A percentile compares a stretch with the other conserved stretches of the same genome.
phyloP scores from a whole-genome alignment of 257 asterid species.

The Solanum okadae region DNA sequence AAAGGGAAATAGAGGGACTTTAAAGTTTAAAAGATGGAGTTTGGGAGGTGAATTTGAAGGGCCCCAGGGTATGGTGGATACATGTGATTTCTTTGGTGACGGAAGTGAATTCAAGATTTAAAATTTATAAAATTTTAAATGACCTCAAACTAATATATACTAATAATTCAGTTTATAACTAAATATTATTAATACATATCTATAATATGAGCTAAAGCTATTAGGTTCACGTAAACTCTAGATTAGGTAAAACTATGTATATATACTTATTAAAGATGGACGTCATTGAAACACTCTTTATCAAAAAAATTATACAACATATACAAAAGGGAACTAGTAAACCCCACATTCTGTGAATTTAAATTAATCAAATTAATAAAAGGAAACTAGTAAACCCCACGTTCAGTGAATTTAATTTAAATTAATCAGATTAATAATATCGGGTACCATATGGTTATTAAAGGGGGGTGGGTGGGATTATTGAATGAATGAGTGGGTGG shows the following conservation, averaged over 20 bases:
- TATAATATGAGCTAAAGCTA: not conserved
- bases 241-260: not conserved
- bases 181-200: not conserved
- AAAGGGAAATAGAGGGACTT: not conserved
- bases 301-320: not conserved
- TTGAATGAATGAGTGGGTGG: slow-evolving; percentile 22
- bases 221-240: not conserved
- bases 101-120: not conserved
- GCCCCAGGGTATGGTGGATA: not conserved
- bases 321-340: not conserved
- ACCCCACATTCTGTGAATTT: rapidly evolving
- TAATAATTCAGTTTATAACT: not conserved
- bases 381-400: rapidly evolving
- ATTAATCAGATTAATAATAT: not conserved
- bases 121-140: no score
- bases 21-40: not conserved
- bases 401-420: not conserved
- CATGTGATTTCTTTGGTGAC: not conserved
- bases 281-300: not conserved
- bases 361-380: not conserved
- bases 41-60: not conserved
- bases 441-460: not conserved
- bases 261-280: not conserved
- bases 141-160: not conserved
- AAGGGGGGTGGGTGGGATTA: not conserved